Percentiles rank a stretch among this genome's conserved stretches.
These are phyloP conservation scores for Penicillium rolfsii DNA, from an alignment of 2,329 filamentous ascomycete genomes.

Conservation along the genomic window DNA sequence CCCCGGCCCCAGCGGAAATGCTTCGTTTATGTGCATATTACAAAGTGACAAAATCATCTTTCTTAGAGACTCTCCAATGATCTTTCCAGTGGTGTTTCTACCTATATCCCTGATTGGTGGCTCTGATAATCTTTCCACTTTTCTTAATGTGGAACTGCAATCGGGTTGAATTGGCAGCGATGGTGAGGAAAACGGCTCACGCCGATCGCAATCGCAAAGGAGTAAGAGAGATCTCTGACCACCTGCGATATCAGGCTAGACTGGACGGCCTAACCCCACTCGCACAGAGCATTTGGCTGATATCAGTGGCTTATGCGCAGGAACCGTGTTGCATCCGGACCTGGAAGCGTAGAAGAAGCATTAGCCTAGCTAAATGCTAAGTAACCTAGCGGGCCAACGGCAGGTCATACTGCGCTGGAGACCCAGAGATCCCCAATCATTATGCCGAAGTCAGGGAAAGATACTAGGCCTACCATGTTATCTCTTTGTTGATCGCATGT, in stretches of 20 bases:
- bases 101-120: no score
- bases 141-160: neutral
- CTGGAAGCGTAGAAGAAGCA: conserved; percentile 18
- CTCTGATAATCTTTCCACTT: no score
- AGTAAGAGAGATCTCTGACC: neutral
- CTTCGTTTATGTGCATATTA: neutral
- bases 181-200: neutral
- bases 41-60: neutral
- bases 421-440: neutral
- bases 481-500: neutral
- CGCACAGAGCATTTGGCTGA: conserved; percentile 8
- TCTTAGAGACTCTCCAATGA: no score
- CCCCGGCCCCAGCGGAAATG: neutral
- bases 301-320: conserved; percentile 18
- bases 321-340: neutral
- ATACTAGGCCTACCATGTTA: neutral
- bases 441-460: neutral
- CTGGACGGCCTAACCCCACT: conserved; percentile 10
- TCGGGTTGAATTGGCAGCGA: neutral
- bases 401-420: neutral
- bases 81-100: no score
- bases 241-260: conserved; percentile 12
- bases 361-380: conserved; percentile 5
- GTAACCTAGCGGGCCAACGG: conserved; percentile 5
- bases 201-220: neutral